Conservation (phyloP, 2,329 filamentous ascomycete genomes). For the Trichoderma cornu-damae region DNA sequence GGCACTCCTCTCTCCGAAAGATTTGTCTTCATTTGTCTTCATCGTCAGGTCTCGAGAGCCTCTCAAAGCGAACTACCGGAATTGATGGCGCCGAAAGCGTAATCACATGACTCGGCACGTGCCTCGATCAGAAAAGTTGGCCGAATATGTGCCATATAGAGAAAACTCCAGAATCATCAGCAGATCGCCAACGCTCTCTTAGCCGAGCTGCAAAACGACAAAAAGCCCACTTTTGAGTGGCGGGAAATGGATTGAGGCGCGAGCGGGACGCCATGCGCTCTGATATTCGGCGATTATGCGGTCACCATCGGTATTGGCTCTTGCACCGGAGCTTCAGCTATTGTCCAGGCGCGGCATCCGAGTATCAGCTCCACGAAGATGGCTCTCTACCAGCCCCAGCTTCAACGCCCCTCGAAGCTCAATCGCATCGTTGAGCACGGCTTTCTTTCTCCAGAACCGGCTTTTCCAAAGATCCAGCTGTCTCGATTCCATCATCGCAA, state of each 20-base stretch:
- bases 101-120: constrained; percentile 16
- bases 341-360: constrained; percentile 23
- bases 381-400: constrained; percentile 30
- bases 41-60: too few relatives aligned
- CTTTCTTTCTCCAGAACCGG: constrained; percentile 36
- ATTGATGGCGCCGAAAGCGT: background rate
- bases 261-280: constrained; percentile 28
- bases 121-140: background rate
- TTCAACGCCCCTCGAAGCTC: constrained; percentile 25
- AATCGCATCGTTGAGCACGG: constrained; percentile 20
- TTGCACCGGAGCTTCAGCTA: constrained; percentile 28
- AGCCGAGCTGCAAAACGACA: background rate
- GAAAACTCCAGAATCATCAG: constrained; percentile 10
- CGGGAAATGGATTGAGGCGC: constrained; percentile 28
- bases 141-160: constrained; percentile 6
- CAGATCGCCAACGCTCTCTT: constrained; percentile 1
- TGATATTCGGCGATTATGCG: constrained; percentile 31
- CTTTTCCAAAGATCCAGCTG: constrained; percentile 35
- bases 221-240: constrained; percentile 3
- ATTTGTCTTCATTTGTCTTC: too few relatives aligned
- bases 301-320: constrained; percentile 31
- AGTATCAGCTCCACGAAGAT: constrained; percentile 23
- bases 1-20: too few relatives aligned
- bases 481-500: constrained; percentile 32
- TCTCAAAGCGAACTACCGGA: background rate